Evolutionary conservation across 176 grass and related monocot species (phyloP), one percentile per base, ranked within the genome.

Genomic region (Bonia amplexicaulis): DNA sequence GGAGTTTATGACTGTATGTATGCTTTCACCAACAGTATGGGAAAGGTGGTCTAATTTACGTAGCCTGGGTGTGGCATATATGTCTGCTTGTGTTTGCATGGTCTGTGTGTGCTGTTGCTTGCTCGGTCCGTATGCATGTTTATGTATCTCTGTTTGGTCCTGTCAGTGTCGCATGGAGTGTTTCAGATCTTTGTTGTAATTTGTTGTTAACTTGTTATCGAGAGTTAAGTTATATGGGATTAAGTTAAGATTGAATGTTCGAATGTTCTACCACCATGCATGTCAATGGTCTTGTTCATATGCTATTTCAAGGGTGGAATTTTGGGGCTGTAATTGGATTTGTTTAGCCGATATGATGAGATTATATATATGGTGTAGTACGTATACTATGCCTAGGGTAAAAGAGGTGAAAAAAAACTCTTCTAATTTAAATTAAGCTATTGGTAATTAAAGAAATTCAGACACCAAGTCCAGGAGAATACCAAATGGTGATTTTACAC

Each of bases 41-140:
- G 40, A 74, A 74, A 20, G 45, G 23, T n/a, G 63, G n/a, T 76
- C 19, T 83, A 25, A 87, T 88, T 83, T 72, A 71, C 46, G 65
- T 26, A n/a, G 6, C n/a, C 13, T 3, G 72, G 25, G 44, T 57
- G 16, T 73, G 55, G 80, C 33, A 25, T 40, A 41, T 45, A 23
- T 79, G 26, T 1, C 1, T 78, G 15, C 25, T 74, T 81, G 5
- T 64, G 39, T 39, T 9, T 80, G 11, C 9, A 61, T 67, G 61
- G 23, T 42, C 27, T 63, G 8, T 0, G 0, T 68, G 52, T 31
- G 31, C 16, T 46, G 68, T 46, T 82, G 66, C 52, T 84, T 72
- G 26, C 14, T 55, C 12, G 13, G 31, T 77, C 26, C 71, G 19
- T 77, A 59, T n/a, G 54, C 29, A 40, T 69, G 3, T 41, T n/a